Evolutionary conservation across 441 rosid genomes (phyloP).

Genomic region (Pelargonium myrrhifolium): DNA sequence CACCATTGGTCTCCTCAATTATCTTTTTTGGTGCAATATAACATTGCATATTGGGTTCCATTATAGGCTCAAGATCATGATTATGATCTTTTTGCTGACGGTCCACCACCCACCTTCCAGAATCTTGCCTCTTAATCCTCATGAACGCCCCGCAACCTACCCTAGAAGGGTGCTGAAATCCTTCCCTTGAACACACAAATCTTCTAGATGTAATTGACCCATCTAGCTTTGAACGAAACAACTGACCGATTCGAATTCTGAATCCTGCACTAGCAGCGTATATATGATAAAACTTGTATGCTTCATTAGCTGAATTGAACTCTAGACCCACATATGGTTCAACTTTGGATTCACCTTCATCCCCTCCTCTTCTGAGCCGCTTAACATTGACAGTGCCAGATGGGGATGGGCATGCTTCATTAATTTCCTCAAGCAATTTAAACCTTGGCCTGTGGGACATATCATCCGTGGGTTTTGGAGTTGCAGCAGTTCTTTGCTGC

Average conservation of each 20-base stretch:
- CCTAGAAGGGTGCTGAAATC: conserved; percentile 87
- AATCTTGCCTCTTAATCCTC: conserved; percentile 77
- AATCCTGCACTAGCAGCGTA: conserved; percentile 67
- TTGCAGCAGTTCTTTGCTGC: conserved; percentile 28
- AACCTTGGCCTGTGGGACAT: conserved; percentile 40
- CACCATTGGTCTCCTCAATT: conserved; percentile 45
- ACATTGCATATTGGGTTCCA: conserved; percentile 29
- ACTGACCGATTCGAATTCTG: conserved; percentile 70
- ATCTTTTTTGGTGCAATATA: conserved; percentile 44
- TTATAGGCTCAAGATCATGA: conserved; percentile 45
- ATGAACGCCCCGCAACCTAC: conserved; percentile 88
- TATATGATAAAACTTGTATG: conserved; percentile 53
- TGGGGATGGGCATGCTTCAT: conserved; percentile 34
- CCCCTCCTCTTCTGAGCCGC: conserved; percentile 40
- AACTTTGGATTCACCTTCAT: conserved; percentile 32
- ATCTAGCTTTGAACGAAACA: conserved; percentile 75
- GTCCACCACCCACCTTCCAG: conserved; percentile 77
- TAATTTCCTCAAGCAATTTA: conserved; percentile 37
- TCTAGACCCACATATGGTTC: conserved; percentile 59
- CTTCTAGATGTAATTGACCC: conserved; percentile 76
- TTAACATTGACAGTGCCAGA: conserved; percentile 51
- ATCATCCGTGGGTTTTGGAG: conserved; percentile 31
- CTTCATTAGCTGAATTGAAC: conserved; percentile 64
- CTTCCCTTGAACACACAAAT: conserved; percentile 92
- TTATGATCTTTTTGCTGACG: conserved; percentile 70